Evolutionary conservation across 2,329 filamentous ascomycete genomes (phyloP), one percentile per base, ranked within the genome.

Genomic region (Immersiporthe knoxdaviesiana): DNA sequence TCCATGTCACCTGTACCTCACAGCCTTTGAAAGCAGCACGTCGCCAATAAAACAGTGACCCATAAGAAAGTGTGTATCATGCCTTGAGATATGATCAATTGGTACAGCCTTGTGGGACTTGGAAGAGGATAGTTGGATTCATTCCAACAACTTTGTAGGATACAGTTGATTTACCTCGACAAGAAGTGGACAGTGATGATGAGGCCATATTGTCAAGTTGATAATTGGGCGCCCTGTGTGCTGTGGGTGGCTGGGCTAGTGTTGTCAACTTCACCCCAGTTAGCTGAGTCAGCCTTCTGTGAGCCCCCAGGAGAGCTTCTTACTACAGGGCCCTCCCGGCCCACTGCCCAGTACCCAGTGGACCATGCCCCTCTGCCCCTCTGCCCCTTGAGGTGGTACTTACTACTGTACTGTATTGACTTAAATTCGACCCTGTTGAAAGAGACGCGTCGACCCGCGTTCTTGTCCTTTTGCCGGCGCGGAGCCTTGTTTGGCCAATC

Each of bases 371-470:
- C n/a, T n/a, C 8, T 37, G 56, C 30, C 56, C 32, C 14, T 35
- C 32, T 18, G 41, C 41, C 18, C 16, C 16, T 21, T 47, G 16
- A 47, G 41, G 41, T 16, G 16, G 41, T 47, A 35, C 35, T 35
- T 64, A 50, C 62, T 47, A 11, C 58, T 8, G 16, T 21, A 30
- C n/a, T n/a, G n/a, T n/a, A n/a, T n/a, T n/a, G n/a, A n/a, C n/a
- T n/a, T n/a, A n/a, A n/a, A n/a, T n/a, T n/a, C n/a, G n/a, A n/a
- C n/a, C n/a, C n/a, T n/a, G n/a, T n/a, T 62, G 3, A 62, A 62
- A 39, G 64, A 35, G 69, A 71, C 69, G 69, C 69, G 69, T 71
- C 69, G n/a, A 61, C 60, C 64, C 35, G 67, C 65, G 67, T 64
- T 65, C 61, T 58, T 50, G 63, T 27, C n/a, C n/a, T n/a, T n/a